Base-by-base conservation (phyloP, 192 early-diverging fungal species). In the Cetraspora pellucida region DNA sequence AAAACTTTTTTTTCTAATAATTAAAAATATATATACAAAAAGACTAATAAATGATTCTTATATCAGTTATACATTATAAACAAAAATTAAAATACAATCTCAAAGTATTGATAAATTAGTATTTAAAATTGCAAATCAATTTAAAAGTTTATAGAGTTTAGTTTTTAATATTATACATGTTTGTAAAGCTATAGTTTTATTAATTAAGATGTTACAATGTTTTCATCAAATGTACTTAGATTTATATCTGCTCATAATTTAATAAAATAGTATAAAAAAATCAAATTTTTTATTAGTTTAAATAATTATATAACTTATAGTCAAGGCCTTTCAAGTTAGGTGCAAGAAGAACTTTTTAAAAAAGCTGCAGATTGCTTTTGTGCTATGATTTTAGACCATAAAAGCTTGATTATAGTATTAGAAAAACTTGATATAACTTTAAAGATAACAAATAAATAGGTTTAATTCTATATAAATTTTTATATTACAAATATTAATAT, bases 341-440 rank as follows among this genome's bases (percentile, higher is more conserved):
- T 90, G 17, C 83, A 88, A 10, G 89, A 94, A 78, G 86, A 86
- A 77, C 61, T 94, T 27, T 93, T 97, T 77, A 87, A 89, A 44
- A 95, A 98, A 81, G 96, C 92, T 0, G 86, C 90, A 19, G 97
- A 99, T 79, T 91, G 89, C 55, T 96, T 98, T 80, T 90, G 90
- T 19, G 89, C 89, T 67, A 95, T 93, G 88, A 91, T 97, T 70
- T 76, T 89, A 8, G 87, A 93, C 61, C 83, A 90, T 63, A 87
- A 81, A 4, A 78, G 83, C 30, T 92, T 94, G 86, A 86, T 90
- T 55, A 27, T 66, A 2, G 83, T 94, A 21, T 78, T 92, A 31
- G 81, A 87, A 50, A 77, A 84, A 16, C 75, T 99, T 43, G 96
- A 93, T 31, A 81, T 82, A 2, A 85, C 86, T 5, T 82, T 99